A percentile compares a stretch with the other conserved stretches of the same genome.
Conservation (phyloP, 129 eudicot species). For the Centrapalus pauciflorus region DNA sequence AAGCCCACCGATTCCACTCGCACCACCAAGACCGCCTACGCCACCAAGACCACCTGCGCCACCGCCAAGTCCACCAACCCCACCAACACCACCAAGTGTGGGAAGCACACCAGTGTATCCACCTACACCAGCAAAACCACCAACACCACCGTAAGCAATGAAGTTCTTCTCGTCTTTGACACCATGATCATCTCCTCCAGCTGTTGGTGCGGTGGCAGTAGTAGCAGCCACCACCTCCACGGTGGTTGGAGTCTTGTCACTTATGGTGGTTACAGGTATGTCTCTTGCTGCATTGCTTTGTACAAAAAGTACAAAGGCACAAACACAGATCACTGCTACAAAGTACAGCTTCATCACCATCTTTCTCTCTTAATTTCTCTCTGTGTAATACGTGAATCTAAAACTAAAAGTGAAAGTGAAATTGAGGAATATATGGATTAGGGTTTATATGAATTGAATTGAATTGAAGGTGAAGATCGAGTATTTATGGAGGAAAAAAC, state of each 20-base stretch:
- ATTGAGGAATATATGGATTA: neutral
- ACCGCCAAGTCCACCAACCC: slow-evolving; percentile 30
- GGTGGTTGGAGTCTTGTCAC: slow-evolving; percentile 19
- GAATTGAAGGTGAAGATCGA: no score
- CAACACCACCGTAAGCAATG: slow-evolving; percentile 42
- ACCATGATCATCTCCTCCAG: slow-evolving; percentile 17
- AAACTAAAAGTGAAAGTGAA: neutral
- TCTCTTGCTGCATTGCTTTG: slow-evolving; percentile 37
- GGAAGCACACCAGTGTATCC: slow-evolving; percentile 42
- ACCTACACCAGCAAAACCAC: slow-evolving; percentile 49
- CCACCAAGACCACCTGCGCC: slow-evolving; percentile 15
- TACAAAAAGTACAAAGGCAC: slow-evolving; percentile 34
- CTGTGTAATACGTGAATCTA: no score
- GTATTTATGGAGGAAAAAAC: slow-evolving; percentile 29
- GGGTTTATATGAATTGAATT: no score
- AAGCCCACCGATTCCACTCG: no score
- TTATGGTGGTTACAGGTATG: slow-evolving; percentile 27
- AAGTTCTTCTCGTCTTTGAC: slow-evolving; percentile 43
- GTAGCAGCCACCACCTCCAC: slow-evolving; percentile 4
- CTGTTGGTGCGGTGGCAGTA: slow-evolving; percentile 24
- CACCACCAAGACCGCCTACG: slow-evolving; percentile 16
- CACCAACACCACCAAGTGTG: slow-evolving; percentile 38
- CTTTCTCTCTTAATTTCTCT: slow-evolving; percentile 6
- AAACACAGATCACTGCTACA: slow-evolving; percentile 23
- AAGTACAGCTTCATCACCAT: slow-evolving; percentile 41